Evolutionary conservation across 257 asterid genomes (phyloP).

Genomic region (Scutellaria minor): DNA sequence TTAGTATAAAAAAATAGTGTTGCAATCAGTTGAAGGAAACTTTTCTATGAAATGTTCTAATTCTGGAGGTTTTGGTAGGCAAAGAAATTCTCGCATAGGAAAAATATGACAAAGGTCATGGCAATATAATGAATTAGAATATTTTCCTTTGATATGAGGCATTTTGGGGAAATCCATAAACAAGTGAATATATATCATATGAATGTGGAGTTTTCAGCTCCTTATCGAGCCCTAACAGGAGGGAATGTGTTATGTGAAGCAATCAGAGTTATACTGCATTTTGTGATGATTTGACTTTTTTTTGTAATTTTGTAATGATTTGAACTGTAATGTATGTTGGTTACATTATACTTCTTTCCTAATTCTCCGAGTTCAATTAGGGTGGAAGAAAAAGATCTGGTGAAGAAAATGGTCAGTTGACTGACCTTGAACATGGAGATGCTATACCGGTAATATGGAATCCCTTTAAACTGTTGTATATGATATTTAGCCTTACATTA

Average conservation of each 20-base stretch:
- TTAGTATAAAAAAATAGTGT: neutral
- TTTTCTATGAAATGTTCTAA: neutral
- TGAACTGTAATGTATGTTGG: neutral
- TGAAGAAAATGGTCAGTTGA: conserved; percentile 51
- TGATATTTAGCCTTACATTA: conserved; percentile 4
- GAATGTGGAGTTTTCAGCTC: too few species aligned
- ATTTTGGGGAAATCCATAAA: too few species aligned
- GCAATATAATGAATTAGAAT: too few species aligned
- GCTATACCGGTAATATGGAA: conserved; percentile 57
- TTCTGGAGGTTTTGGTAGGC: neutral
- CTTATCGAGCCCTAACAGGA: too few species aligned
- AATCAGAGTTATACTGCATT: neutral
- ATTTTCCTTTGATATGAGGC: too few species aligned
- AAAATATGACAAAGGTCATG: too few species aligned
- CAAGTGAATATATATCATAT: too few species aligned
- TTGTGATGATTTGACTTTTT: neutral
- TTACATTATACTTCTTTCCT: conserved; percentile 13
- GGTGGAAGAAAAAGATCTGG: conserved; percentile 52
- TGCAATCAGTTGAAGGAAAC: neutral
- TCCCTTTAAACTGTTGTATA: conserved; percentile 14
- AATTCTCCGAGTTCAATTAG: conserved; percentile 43
- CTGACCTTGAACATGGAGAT: conserved; percentile 79
- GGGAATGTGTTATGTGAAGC: conserved; percentile 16
- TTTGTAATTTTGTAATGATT: conserved; percentile 11
- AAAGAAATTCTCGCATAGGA: too few species aligned